These are phyloP conservation scores for Mentha longifolia DNA, from an alignment of 257 asterid species.

Conservation along the genomic window DNA sequence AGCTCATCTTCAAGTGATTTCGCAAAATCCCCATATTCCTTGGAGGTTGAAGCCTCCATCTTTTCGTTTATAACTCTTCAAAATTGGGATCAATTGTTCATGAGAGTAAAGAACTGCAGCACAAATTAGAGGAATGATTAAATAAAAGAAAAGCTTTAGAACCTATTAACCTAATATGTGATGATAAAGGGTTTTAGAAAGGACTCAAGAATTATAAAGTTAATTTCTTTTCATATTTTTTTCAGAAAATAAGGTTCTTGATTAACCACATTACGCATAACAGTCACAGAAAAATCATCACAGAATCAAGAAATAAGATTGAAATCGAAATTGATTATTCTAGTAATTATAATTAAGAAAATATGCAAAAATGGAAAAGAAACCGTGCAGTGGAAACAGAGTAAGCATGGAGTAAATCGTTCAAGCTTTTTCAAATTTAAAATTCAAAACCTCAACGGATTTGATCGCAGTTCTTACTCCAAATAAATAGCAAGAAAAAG, in stretches of 20 bases:
- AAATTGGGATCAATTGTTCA: constrained; percentile 33
- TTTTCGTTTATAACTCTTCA: constrained; percentile 29
- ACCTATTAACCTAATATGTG: background rate
- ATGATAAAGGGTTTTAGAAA: background rate
- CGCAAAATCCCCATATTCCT: constrained; percentile 29
- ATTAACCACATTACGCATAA: background rate
- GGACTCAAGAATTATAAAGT: background rate
- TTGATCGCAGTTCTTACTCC: background rate
- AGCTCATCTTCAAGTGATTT: constrained; percentile 45
- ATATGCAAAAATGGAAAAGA: background rate
- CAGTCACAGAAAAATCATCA: background rate
- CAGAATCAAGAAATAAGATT: background rate
- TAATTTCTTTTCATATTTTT: background rate
- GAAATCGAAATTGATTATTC: too few species aligned
- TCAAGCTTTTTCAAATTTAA: constrained; percentile 8
- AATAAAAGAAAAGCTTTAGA: background rate
- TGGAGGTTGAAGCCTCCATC: constrained; percentile 38
- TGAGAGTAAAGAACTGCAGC: constrained; percentile 25
- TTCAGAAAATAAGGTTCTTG: background rate
- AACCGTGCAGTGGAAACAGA: background rate
- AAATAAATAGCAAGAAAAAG: background rate
- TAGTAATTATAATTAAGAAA: too few species aligned
- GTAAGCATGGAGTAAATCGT: background rate
- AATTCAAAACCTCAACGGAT: constrained; percentile 4
- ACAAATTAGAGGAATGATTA: background rate